Evolutionary conservation across 2,329 filamentous ascomycete genomes (phyloP).

Genomic region (Emmonsiellopsis sp.): DNA sequence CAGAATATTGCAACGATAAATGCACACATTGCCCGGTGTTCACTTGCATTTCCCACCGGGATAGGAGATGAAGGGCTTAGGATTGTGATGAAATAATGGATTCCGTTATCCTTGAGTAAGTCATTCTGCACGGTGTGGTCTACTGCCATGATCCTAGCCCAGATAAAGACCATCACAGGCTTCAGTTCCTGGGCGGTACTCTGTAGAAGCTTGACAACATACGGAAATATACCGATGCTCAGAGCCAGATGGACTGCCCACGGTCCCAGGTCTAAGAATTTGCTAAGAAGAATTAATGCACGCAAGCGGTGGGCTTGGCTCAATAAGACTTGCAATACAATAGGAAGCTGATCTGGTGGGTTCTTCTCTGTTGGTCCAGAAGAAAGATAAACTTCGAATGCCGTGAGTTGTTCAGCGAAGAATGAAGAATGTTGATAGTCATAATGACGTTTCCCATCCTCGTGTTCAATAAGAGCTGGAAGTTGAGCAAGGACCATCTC

Average conservation of each 20-base stretch:
- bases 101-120: slow-evolving; percentile 91
- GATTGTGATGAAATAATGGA: slow-evolving; percentile 92
- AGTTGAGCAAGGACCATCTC: slow-evolving; percentile 90
- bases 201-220: slow-evolving; percentile 93
- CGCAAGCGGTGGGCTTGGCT: slow-evolving; percentile 91
- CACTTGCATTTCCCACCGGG: slow-evolving; percentile 76
- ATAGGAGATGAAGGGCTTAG: slow-evolving; percentile 75
- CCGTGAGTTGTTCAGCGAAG: slow-evolving; percentile 93
- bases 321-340: slow-evolving; percentile 88
- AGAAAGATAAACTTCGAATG: slow-evolving; percentile 89
- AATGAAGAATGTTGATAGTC: slow-evolving; percentile 92
- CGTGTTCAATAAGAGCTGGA: slow-evolving; percentile 66
- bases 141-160: slow-evolving; percentile 90
- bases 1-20: slow-evolving; percentile 97
- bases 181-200: slow-evolving; percentile 91
- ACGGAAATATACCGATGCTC: slow-evolving; percentile 97
- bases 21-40: slow-evolving; percentile 97
- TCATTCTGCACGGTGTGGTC: slow-evolving; percentile 90
- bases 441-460: slow-evolving; percentile 67
- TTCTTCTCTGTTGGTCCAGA: slow-evolving; percentile 76
- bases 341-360: slow-evolving; percentile 87
- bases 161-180: slow-evolving; percentile 99
- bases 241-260: slow-evolving; percentile 98
- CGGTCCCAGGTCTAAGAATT: slow-evolving; percentile 88
- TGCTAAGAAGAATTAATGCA: slow-evolving; percentile 81